Base-by-base conservation (phyloP, 108 stramenopile species). In the Asterionellopsis glacialis region DNA sequence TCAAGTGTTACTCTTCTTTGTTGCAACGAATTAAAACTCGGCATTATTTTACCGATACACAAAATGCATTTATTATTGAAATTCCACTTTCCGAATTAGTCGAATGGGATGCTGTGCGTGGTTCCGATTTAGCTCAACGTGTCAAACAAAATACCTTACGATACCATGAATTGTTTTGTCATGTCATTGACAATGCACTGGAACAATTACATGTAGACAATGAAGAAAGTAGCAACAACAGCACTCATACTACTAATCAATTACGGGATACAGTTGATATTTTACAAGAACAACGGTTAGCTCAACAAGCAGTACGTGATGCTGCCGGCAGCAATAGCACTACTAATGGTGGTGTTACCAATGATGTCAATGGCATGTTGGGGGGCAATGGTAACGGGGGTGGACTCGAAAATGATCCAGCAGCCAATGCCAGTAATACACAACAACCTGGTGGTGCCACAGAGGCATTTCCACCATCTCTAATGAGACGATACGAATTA, bases 401-500 rank as follows among this genome's bases (percentile, higher is more conserved):
- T 24, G 78, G 65, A 12, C 63, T 74, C 39, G 81, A 81, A 41
- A 72, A 74, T 55, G 82, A 70, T 39, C 81, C 80, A 14, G 81
- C 72, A 23, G 75, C 63, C 18, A 53, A 62, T n/a, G 54, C 4
- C 47, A 62, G 66, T 27, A 57, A 66, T 33, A 10, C 33, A 22
- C 25, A 68, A 24, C 33, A 62, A 44, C 61, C 61, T 26, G 59
- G 27, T 56, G 66, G 64, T 15, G 78, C 78, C n/a, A 76, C 70
- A 19, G 75, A 82, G 56, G 85, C 81, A 6, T 83, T 88, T 47
- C 91, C 91, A 14, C 82, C 91, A 15, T 28, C 83, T 14, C 61
- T 92, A 18, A 80, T 89, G 91, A 67, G 90, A 23, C 85, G 87
- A 16, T 92, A 92, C 69, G 90, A 92, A 62, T 60, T 92, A 40